These are phyloP conservation scores for Pisolithus albus DNA, from an alignment of 768 basidiomycete species.

Conservation along the genomic window DNA sequence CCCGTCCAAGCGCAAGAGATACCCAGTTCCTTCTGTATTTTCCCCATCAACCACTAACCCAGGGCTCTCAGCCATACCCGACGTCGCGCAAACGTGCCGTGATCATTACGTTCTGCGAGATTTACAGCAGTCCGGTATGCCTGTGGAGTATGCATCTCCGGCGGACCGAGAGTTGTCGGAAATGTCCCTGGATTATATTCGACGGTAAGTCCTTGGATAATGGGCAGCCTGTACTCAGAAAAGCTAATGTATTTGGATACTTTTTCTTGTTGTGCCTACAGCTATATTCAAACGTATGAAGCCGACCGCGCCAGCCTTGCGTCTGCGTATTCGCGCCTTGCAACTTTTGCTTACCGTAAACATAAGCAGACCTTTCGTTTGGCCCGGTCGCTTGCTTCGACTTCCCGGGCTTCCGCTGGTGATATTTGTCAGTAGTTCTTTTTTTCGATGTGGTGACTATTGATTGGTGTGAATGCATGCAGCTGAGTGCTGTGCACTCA, in stretches of 20 bases:
- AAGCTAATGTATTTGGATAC: slow-evolving; percentile 3
- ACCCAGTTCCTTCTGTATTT: no score
- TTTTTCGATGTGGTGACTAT: background rate
- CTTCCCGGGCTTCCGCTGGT: slow-evolving; percentile 2
- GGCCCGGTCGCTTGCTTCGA: background rate
- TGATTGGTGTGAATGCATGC: background rate
- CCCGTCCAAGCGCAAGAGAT: no score
- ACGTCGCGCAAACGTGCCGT: background rate
- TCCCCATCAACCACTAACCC: background rate
- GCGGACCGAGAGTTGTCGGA: slow-evolving; percentile 21
- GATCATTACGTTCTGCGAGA: no score
- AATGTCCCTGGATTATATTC: slow-evolving; percentile 26
- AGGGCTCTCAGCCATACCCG: background rate
- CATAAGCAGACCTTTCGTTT: slow-evolving; percentile 8
- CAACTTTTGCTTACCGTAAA: slow-evolving; percentile 26
- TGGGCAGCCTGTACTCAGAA: background rate
- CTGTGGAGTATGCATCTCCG: background rate
- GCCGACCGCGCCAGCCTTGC: slow-evolving; percentile 26
- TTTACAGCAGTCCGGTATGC: background rate
- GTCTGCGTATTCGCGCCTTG: slow-evolving; percentile 24
- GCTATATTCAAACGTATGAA: slow-evolving; percentile 28
- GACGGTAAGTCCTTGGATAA: slow-evolving; percentile 15
- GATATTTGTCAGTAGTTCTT: slow-evolving; percentile 12
- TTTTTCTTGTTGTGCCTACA: slow-evolving; percentile 2
- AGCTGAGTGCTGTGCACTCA: slow-evolving; percentile 12